Conservation (phyloP, 1,284 basidiomycete species). For the Microbotryum silenes-acaulis region DNA sequence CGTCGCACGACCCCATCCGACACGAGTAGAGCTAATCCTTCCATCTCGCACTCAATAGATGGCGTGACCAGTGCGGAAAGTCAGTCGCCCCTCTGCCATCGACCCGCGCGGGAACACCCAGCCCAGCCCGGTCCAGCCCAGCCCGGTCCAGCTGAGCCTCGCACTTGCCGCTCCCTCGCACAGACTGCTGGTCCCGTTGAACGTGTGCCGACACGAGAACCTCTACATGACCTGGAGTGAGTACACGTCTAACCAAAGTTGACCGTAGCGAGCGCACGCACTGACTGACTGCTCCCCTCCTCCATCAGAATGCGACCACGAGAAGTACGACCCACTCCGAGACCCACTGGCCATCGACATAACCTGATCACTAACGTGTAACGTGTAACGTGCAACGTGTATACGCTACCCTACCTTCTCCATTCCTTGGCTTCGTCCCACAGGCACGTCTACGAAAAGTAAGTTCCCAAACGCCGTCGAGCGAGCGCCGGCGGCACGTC, state of each 20-base stretch:
- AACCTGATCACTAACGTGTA: neutral
- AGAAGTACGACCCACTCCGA: slow-evolving; percentile 20
- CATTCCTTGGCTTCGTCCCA: neutral
- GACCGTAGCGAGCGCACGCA: neutral
- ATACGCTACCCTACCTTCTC: neutral
- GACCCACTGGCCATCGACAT: neutral
- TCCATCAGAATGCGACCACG: slow-evolving; percentile 35
- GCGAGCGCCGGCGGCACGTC: neutral
- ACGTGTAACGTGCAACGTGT: too few relatives aligned
- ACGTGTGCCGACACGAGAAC: slow-evolving; percentile 58
- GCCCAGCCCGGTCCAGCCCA: neutral
- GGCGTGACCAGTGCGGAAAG: too few relatives aligned
- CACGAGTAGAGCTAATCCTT: too few relatives aligned
- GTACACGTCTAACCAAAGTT: slow-evolving; percentile 2
- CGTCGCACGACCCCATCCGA: too few relatives aligned
- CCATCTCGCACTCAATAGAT: too few relatives aligned
- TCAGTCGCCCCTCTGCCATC: too few relatives aligned
- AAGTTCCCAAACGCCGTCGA: neutral
- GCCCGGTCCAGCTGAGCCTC: neutral
- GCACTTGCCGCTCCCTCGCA: neutral
- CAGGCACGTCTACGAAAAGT: slow-evolving; percentile 37
- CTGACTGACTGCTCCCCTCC: neutral
- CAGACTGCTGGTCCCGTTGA: slow-evolving; percentile 34
- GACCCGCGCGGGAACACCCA: too few relatives aligned
- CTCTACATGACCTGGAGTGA: slow-evolving; percentile 70